A percentile compares a stretch with the other conserved stretches of the same genome.
Conservation (phyloP, 768 basidiomycete species). For the Tylopilus balloui region DNA sequence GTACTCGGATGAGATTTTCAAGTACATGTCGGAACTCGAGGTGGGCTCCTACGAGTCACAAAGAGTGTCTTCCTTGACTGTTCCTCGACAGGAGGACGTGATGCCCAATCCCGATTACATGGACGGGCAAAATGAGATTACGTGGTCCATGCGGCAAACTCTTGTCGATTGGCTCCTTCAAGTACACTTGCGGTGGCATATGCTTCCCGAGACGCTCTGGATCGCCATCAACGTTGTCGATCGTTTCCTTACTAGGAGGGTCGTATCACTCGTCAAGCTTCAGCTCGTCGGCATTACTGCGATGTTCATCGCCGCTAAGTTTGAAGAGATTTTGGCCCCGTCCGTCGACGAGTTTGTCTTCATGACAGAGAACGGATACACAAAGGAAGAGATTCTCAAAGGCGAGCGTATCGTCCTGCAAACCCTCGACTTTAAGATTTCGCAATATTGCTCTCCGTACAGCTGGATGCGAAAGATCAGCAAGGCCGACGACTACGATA, state of each 20-base stretch:
- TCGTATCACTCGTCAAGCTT: slow-evolving; percentile 84
- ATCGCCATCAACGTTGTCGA: slow-evolving; percentile 97
- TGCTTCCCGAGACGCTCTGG: slow-evolving; percentile 99
- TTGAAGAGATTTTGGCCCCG: slow-evolving; percentile 98
- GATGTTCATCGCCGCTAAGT: slow-evolving; percentile 98
- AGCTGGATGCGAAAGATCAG: slow-evolving; percentile 98
- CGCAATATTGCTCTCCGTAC: slow-evolving; percentile 98
- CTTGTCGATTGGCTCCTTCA: slow-evolving; percentile 98
- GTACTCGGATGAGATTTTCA: slow-evolving; percentile 97
- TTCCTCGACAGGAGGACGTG: slow-evolving; percentile 54
- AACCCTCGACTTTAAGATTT: slow-evolving; percentile 91
- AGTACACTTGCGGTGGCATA: slow-evolving; percentile 96
- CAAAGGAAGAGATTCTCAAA: slow-evolving; percentile 93
- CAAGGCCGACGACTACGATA: slow-evolving; percentile 98
- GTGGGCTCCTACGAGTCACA: slow-evolving; percentile 38
- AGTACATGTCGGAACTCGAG: slow-evolving; percentile 93
- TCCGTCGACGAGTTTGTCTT: slow-evolving; percentile 97
- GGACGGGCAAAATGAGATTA: slow-evolving; percentile 87
- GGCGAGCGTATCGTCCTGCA: slow-evolving; percentile 96
- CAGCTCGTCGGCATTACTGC: slow-evolving; percentile 98
- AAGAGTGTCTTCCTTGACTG: slow-evolving; percentile 18
- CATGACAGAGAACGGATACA: slow-evolving; percentile 95
- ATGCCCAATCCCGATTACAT: slow-evolving; percentile 96
- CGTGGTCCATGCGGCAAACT: slow-evolving; percentile 92
- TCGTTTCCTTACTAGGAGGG: slow-evolving; percentile 83